Conservation (phyloP, 2,329 filamentous ascomycete species). For the Coniella vitis region DNA sequence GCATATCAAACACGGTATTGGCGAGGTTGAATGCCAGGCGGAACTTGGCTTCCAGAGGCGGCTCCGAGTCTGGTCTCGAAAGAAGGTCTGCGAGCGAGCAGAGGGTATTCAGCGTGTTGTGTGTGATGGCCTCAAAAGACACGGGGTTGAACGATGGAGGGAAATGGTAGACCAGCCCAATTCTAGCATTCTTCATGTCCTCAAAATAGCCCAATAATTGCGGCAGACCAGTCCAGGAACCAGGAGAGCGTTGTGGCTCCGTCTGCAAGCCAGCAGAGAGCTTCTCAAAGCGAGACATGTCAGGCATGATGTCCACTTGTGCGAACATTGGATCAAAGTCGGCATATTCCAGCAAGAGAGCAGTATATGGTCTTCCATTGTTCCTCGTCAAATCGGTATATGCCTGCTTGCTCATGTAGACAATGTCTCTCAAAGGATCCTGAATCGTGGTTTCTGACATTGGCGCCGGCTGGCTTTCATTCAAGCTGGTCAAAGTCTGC, state of each 20-base stretch:
- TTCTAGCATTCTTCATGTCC: constrained; percentile 60
- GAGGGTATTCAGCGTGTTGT: constrained; percentile 43
- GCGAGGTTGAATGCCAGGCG: constrained; percentile 65
- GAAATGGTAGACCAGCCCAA: constrained; percentile 70
- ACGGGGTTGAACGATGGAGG: constrained; percentile 58
- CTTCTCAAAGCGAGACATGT: constrained; percentile 59
- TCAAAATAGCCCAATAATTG: constrained; percentile 66
- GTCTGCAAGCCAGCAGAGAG: constrained; percentile 52
- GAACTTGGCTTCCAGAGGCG: constrained; percentile 69
- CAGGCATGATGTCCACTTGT: constrained; percentile 55
- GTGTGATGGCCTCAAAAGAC: constrained; percentile 43
- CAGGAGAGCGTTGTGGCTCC: constrained; percentile 43
- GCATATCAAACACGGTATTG: constrained; percentile 67
- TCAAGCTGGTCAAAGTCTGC: constrained; percentile 41
- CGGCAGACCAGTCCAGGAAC: constrained; percentile 55
- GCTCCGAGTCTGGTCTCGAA: constrained; percentile 46
- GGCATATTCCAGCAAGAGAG: constrained; percentile 65
- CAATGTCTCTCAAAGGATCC: constrained; percentile 37
- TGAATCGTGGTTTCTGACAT: constrained; percentile 29
- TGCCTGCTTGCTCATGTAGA: constrained; percentile 45
- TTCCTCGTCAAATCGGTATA: constrained; percentile 41
- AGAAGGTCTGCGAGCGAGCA: constrained; percentile 51
- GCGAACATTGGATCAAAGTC: constrained; percentile 56
- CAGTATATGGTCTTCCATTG: constrained; percentile 40
- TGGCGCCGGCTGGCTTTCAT: constrained; percentile 32